Evolutionary conservation across 257 asterid species (phyloP), one percentile per base, ranked within the genome.

Genomic region (Osmanthus fragrans): DNA sequence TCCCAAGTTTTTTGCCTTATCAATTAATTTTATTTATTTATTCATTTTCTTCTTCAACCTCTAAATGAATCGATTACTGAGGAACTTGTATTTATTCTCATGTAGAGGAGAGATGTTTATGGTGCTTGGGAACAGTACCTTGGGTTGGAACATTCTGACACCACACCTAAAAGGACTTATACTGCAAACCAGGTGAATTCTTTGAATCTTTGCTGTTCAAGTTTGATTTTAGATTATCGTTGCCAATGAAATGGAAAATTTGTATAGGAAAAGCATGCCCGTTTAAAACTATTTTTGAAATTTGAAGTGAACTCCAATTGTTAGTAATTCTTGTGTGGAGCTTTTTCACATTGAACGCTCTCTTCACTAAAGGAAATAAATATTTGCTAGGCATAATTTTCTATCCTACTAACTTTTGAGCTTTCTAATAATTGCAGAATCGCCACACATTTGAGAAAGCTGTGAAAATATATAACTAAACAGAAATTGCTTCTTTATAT

Each of bases 81-180:
- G 21, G n/a, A 51, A 71, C 51, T 75, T 68, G 27, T 77, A 21
- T 73, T 73, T 58, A 18, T 69, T 84, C 51, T 80, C 60, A 79
- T 82, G 71, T 86, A 91, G 97, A 96, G 98, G 78, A 88, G 97
- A 89, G 99, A 93, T 77, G 93, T 87, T 54, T 89, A 93, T 81
- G 96, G 99, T 79, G 96, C 96, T 76, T 93, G 97, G 98, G 97
- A 96, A 90, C 99, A 90, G 84, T 93, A 93, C 92, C 88, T 96
- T 65, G 98, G 99, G 78, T 86, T 96, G 63, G 98, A 96, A 87
- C 99, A 96, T 85, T 85, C 98, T 21, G 98, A 90, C 79, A 92
- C 94, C 47, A 87, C 91, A 70, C 93, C 99, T 73, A 90, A 89
- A 82, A 88, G 97, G 80, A 84, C 98, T 33, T 89, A 89, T 70